Conservation (phyloP, 1,284 basidiomycete genomes). For the Trametes sp. region DNA sequence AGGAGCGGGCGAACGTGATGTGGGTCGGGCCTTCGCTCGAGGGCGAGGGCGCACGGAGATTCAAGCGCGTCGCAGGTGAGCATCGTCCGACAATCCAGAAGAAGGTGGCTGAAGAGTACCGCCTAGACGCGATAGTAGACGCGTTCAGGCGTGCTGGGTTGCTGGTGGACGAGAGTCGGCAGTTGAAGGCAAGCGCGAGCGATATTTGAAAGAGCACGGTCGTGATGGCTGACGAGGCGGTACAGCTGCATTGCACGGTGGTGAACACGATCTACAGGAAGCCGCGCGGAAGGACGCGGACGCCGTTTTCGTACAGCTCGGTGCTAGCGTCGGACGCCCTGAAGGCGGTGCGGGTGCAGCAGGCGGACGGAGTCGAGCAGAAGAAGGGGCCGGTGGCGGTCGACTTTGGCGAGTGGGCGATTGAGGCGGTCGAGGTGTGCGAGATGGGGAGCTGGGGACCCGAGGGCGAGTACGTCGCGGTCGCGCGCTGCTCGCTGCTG, state of each 20-base stretch:
- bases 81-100: not conserved
- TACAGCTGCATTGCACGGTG: constrained; percentile 73
- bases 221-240: constrained; percentile 3
- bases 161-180: constrained; percentile 53
- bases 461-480: constrained; percentile 61
- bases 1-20: constrained; percentile 60
- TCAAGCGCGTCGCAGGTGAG: constrained; percentile 52
- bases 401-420: constrained; percentile 54
- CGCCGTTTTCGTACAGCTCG: constrained; percentile 58
- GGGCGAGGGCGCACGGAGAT: constrained; percentile 35
- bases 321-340: constrained; percentile 48
- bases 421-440: constrained; percentile 64
- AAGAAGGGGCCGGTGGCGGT: constrained; percentile 40
- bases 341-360: constrained; percentile 22
- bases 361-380: not conserved
- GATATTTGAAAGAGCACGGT: not conserved
- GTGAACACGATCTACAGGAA: constrained; percentile 67
- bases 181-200: constrained; percentile 67
- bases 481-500: constrained; percentile 24
- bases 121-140: constrained; percentile 51
- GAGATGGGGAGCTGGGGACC: constrained; percentile 65
- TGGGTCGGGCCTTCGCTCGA: constrained; percentile 57
- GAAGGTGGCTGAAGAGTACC: not conserved
- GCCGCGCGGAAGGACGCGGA: constrained; percentile 39
- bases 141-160: constrained; percentile 58